A percentile compares a stretch with the other conserved stretches of the same genome.
Evolutionary conservation across 768 basidiomycete species (phyloP).

Genomic region (Pholiota microspora): DNA sequence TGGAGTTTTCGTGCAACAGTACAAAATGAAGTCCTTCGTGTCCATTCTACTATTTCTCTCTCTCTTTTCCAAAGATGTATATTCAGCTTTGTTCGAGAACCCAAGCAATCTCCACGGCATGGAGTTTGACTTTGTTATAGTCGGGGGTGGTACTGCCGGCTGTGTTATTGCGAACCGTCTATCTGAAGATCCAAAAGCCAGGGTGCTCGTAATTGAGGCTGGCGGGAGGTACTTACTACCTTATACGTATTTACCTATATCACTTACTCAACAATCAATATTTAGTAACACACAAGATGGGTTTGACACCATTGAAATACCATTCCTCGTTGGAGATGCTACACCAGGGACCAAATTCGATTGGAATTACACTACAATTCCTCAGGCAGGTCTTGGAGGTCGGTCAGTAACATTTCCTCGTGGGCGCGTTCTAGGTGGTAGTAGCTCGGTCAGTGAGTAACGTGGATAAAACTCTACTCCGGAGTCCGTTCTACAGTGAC

Average conservation of each 20-base stretch:
- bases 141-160: constrained; percentile 32
- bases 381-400: constrained; percentile 21
- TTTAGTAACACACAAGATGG: constrained; percentile 6
- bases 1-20: neutral
- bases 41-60: neutral
- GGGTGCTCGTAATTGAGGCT: constrained; percentile 31
- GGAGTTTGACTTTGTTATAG: constrained; percentile 26
- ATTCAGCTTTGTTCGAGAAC: neutral
- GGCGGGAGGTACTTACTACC: constrained; percentile 20
- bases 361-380: constrained; percentile 29
- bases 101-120: neutral
- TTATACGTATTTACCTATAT: no score
- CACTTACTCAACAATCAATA: neutral
- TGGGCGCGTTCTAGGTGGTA: constrained; percentile 27
- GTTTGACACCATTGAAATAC: constrained; percentile 6
- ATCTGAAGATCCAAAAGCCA: constrained; percentile 26
- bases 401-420: constrained; percentile 23
- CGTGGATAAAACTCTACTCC: neutral
- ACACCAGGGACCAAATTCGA: constrained; percentile 14
- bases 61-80: neutral
- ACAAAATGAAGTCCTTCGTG: neutral
- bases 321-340: constrained; percentile 11
- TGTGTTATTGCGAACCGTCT: constrained; percentile 32
- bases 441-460: constrained; percentile 23
- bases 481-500: neutral